These are phyloP conservation scores for Gossypium rotundifolium DNA, from an alignment of 345 rosid species.

Conservation along the genomic window DNA sequence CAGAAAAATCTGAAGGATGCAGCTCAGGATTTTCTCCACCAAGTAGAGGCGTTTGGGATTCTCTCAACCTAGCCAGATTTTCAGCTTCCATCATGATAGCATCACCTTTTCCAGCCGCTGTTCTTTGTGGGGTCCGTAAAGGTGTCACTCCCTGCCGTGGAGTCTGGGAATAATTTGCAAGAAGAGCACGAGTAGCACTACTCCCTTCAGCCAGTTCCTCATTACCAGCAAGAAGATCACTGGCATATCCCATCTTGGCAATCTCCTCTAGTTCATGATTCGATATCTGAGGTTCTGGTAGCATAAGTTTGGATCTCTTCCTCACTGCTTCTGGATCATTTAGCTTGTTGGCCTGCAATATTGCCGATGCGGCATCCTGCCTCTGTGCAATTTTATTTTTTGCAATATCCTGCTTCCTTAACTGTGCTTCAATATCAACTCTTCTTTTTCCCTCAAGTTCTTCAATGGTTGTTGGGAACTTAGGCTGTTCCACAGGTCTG, in stretches of 20 bases:
- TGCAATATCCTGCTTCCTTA: slow-evolving; percentile 81
- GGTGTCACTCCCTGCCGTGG: slow-evolving; percentile 90
- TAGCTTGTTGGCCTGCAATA: slow-evolving; percentile 91
- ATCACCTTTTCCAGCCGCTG: slow-evolving; percentile 93
- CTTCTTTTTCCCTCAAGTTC: slow-evolving; percentile 95
- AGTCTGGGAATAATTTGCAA: slow-evolving; percentile 82
- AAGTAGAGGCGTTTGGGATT: slow-evolving; percentile 90
- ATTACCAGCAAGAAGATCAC: slow-evolving; percentile 70
- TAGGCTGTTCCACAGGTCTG: slow-evolving; percentile 64
- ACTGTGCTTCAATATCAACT: slow-evolving; percentile 73
- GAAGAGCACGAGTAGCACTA: slow-evolving; percentile 89
- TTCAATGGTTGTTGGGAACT: slow-evolving; percentile 90
- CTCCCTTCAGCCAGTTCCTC: slow-evolving; percentile 88
- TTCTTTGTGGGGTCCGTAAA: slow-evolving; percentile 81
- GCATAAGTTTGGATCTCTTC: slow-evolving; percentile 92
- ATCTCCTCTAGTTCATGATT: slow-evolving; percentile 91
- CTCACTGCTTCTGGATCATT: slow-evolving; percentile 95
- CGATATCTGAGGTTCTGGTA: slow-evolving; percentile 95
- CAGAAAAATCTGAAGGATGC: slow-evolving; percentile 98
- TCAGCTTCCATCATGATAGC: slow-evolving; percentile 99
- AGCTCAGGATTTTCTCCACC: slow-evolving; percentile 98
- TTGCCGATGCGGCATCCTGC: slow-evolving; percentile 91
- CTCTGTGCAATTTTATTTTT: slow-evolving; percentile 85
- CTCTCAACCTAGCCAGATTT: slow-evolving; percentile 85
- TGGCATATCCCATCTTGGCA: slow-evolving; percentile 97